Evolutionary conservation across 2,329 filamentous ascomycete species (phyloP).

Genomic region (Cercospora zeae-maydis): DNA sequence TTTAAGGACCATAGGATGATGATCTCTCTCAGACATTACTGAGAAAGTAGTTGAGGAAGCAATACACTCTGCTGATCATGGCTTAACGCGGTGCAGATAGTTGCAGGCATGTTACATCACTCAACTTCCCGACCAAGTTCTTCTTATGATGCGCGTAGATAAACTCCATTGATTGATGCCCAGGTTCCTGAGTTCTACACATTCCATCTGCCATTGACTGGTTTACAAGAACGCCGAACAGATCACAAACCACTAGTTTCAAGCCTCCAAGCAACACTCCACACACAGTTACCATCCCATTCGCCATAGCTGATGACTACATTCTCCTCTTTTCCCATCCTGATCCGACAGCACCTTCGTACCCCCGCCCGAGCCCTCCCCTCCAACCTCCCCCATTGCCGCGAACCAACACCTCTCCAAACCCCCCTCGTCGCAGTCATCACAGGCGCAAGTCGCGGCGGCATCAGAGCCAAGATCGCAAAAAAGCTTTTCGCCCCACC

Average conservation of each 20-base stretch:
- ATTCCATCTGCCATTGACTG: neutral
- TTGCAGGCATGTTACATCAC: neutral
- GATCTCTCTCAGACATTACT: neutral
- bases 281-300: neutral
- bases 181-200: neutral
- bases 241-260: neutral
- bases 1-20: neutral
- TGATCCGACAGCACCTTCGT: conserved; percentile 10
- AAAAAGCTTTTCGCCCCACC: conserved; percentile 34
- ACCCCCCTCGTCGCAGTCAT: conserved; percentile 33
- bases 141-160: neutral
- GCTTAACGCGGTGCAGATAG: neutral
- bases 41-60: neutral
- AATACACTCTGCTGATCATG: neutral
- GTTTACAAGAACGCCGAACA: neutral
- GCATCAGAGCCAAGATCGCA: conserved; percentile 34
- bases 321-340: neutral
- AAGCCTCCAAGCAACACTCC: neutral
- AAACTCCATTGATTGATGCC: neutral
- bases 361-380: neutral
- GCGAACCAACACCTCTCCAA: neutral
- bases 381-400: neutral
- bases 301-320: neutral
- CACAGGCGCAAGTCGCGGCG: conserved; percentile 35
- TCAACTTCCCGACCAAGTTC: neutral